Conservation (phyloP, 306 rosid genomes). For the Gastrolobium villosum region DNA sequence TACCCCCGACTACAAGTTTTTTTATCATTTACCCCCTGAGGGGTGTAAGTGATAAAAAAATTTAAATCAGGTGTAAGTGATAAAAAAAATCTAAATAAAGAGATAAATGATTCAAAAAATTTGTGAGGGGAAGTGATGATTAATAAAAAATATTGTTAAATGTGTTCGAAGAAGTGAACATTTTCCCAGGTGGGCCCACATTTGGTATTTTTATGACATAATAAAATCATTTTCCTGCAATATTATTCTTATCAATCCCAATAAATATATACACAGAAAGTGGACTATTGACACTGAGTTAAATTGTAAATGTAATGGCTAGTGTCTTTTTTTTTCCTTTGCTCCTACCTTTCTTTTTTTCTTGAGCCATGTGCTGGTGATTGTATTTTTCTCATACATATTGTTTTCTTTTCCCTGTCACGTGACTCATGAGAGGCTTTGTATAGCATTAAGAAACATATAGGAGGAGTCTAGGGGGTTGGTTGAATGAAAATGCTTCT, state of each 20-base stretch:
- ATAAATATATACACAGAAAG: neutral
- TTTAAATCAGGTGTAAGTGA: too few relatives aligned
- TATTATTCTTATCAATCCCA: too few relatives aligned
- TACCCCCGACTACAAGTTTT: too few relatives aligned
- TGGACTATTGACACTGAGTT: conserved; percentile 42
- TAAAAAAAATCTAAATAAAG: too few relatives aligned
- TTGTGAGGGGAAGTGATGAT: too few relatives aligned
- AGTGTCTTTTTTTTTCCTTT: conserved; percentile 21
- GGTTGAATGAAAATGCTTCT: neutral
- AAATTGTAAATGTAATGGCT: conserved; percentile 22
- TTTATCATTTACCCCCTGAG: too few relatives aligned
- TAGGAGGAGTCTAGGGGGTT: conserved; percentile 4
- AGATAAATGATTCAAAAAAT: too few relatives aligned
- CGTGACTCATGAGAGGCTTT: conserved; percentile 36
- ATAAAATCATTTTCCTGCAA: too few relatives aligned
- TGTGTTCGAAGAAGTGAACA: too few relatives aligned
- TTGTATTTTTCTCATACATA: conserved; percentile 29
- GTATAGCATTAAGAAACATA: conserved; percentile 22
- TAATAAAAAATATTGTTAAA: too few relatives aligned
- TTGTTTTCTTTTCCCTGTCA: conserved; percentile 33
- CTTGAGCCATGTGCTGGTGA: conserved; percentile 19
- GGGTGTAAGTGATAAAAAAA: too few relatives aligned
- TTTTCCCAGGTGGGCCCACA: neutral
- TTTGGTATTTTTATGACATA: neutral
- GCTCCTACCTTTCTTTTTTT: neutral